A percentile compares a stretch with the other conserved stretches of the same genome.
Evolutionary conservation across 768 basidiomycete species (phyloP).

Genomic region (Infundibulicybe gibba): DNA sequence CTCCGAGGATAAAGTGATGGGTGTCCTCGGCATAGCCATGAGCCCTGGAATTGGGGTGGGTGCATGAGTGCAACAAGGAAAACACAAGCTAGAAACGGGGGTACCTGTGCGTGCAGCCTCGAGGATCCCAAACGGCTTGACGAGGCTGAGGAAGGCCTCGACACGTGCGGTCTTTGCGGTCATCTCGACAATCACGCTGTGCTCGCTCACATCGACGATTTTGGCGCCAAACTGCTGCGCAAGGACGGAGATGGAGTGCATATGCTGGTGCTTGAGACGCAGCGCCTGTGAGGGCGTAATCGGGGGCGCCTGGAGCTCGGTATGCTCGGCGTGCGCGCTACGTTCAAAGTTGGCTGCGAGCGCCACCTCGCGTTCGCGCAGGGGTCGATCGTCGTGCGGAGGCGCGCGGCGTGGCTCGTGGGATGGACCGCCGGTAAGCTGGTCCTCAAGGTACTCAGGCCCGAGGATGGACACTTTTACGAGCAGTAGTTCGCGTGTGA

Average conservation of each 20-base stretch:
- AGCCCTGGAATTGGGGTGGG: slow-evolving; percentile 42
- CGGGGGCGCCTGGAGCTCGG: slow-evolving; percentile 26
- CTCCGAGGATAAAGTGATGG: slow-evolving; percentile 49
- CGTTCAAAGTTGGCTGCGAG: slow-evolving; percentile 81
- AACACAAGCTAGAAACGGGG: slow-evolving; percentile 17
- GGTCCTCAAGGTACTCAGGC: slow-evolving; percentile 93
- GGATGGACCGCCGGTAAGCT: slow-evolving; percentile 80
- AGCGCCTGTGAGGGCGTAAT: slow-evolving; percentile 82
- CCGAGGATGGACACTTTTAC: slow-evolving; percentile 97
- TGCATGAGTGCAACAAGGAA: slow-evolving; percentile 3
- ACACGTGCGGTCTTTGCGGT: slow-evolving; percentile 90
- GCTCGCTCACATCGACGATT: slow-evolving; percentile 92
- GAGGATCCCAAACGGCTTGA: slow-evolving; percentile 94
- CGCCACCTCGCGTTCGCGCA: slow-evolving; percentile 61
- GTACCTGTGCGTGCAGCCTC: slow-evolving; percentile 93
- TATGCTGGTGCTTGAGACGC: slow-evolving; percentile 83
- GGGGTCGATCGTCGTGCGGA: slow-evolving; percentile 6
- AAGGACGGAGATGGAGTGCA: slow-evolving; percentile 84
- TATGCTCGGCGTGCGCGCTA: slow-evolving; percentile 35
- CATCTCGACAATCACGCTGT: slow-evolving; percentile 93
- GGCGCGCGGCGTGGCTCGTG: slow-evolving; percentile 59
- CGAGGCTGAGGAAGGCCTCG: slow-evolving; percentile 85
- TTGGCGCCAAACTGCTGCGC: slow-evolving; percentile 87
- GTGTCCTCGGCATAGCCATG: slow-evolving; percentile 99
- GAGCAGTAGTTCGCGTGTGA: slow-evolving; percentile 91